Evolutionary conservation across 257 asterid genomes (phyloP).

Genomic region (Rauvolfia tetraphylla): DNA sequence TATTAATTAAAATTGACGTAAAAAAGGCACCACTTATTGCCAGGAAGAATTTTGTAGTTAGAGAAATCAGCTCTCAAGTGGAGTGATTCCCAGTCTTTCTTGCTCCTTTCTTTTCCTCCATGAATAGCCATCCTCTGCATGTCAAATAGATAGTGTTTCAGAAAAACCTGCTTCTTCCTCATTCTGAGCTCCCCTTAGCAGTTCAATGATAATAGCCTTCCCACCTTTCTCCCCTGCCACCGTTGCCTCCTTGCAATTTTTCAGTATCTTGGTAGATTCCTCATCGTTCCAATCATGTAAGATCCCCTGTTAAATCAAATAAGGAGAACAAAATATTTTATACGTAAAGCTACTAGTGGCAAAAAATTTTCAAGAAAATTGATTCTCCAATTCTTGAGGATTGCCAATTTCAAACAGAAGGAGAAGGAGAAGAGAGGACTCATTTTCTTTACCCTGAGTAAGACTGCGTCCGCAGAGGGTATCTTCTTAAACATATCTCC

Average conservation of each 20-base stretch:
- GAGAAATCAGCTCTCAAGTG: constrained; percentile 3
- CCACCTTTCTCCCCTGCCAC: constrained; percentile 24
- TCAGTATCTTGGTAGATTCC: constrained; percentile 15
- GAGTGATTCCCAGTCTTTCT: constrained; percentile 14
- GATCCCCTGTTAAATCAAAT: constrained; percentile 27
- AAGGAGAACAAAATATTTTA: too few relatives aligned
- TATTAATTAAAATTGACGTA: constrained; percentile 12
- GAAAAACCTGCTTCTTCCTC: not conserved
- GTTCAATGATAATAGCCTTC: constrained; percentile 26
- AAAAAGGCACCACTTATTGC: not conserved
- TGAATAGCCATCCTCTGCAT: constrained; percentile 10
- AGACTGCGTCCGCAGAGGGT: constrained; percentile 11
- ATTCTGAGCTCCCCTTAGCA: constrained; percentile 4
- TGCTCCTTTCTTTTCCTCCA: constrained; percentile 18
- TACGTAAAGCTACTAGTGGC: too few relatives aligned
- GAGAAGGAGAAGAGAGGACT: too few relatives aligned
- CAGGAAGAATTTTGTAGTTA: constrained; percentile 4
- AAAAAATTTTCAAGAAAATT: too few relatives aligned
- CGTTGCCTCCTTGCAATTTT: constrained; percentile 28
- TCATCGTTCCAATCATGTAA: constrained; percentile 33
- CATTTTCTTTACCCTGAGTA: not conserved
- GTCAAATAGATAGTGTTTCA: not conserved
- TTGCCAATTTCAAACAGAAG: too few relatives aligned
- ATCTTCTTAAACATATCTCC: constrained; percentile 9
- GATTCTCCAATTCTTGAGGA: too few relatives aligned